Conservation (phyloP, 148 eudicot species). For the Rhododendron griersonianum region DNA sequence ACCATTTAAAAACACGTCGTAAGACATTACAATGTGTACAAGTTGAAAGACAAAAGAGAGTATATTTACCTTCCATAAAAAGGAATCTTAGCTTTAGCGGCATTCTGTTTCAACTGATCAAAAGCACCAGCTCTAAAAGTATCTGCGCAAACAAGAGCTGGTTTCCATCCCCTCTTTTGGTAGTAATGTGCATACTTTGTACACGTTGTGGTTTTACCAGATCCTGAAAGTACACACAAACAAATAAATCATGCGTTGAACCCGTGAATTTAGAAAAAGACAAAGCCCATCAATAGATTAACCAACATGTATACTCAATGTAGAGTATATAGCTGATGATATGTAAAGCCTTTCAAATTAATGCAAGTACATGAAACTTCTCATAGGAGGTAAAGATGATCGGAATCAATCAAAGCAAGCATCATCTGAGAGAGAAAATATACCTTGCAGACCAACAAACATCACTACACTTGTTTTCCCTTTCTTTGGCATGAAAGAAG, state of each 20-base stretch:
- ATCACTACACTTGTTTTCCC: constrained; percentile 82
- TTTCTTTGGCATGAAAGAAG: constrained; percentile 78
- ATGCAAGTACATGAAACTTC: no score
- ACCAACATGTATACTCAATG: no score
- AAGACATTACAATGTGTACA: no score
- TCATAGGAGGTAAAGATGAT: background rate
- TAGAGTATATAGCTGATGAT: no score
- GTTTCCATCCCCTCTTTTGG: constrained; percentile 96
- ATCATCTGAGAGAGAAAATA: constrained; percentile 7
- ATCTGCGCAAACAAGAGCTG: constrained; percentile 95
- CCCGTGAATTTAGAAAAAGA: background rate
- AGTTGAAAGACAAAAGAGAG: background rate
- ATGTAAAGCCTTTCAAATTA: no score
- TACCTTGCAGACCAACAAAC: constrained; percentile 99
- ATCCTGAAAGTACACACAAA: constrained; percentile 42
- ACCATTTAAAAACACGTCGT: no score
- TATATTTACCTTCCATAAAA: constrained; percentile 79
- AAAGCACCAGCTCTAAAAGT: constrained; percentile 37
- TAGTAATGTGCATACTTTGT: constrained; percentile 92
- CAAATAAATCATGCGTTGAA: background rate
- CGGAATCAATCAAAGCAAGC: background rate
- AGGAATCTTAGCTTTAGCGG: constrained; percentile 94
- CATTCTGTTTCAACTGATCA: constrained; percentile 70
- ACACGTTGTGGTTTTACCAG: constrained; percentile 97
- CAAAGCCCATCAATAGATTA: background rate